phyloP scores from a whole-genome alignment of 805 yeast species.

The Saccharomycopsis synnaedendra region DNA sequence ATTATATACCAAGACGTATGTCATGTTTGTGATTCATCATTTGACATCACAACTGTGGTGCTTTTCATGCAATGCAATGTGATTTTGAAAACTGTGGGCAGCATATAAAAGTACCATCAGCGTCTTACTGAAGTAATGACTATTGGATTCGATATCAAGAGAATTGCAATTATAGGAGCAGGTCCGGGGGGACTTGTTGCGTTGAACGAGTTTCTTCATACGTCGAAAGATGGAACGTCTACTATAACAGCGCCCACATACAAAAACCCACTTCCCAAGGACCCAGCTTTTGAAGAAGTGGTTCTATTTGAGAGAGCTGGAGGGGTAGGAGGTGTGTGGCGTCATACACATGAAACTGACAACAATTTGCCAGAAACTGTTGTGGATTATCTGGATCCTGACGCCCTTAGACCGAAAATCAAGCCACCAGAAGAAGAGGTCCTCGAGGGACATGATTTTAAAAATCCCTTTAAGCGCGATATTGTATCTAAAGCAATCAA shows the following conservation, averaged over 20 bases:
- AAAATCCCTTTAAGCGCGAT: slow-evolving; percentile 15
- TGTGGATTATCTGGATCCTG: slow-evolving; percentile 4
- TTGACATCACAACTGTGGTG: too few species aligned
- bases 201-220: slow-evolving; percentile 22
- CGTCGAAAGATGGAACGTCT: slow-evolving; percentile 20
- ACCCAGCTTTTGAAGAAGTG: slow-evolving; percentile 21
- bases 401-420: slow-evolving; percentile 3
- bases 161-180: slow-evolving; percentile 24
- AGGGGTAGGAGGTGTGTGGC: slow-evolving; percentile 28
- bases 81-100: too few species aligned
- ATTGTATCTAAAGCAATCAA: slow-evolving; percentile 23
- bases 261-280: neutral
- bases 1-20: too few species aligned
- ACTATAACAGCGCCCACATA: slow-evolving; percentile 16
- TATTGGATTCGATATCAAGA: slow-evolving; percentile 14
- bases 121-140: too few species aligned
- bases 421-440: neutral
- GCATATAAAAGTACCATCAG: too few species aligned
- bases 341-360: slow-evolving; percentile 24
- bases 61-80: too few species aligned
- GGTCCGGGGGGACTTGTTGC: slow-evolving; percentile 23
- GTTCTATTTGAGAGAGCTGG: slow-evolving; percentile 26
- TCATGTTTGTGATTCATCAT: too few species aligned
- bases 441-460: slow-evolving; percentile 18
- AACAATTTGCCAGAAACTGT: slow-evolving; percentile 24